Percentiles rank a stretch among this genome's conserved stretches.
Evolutionary conservation across 2,329 filamentous ascomycete genomes (phyloP).

Genomic region (Exophiala spinifera): DNA sequence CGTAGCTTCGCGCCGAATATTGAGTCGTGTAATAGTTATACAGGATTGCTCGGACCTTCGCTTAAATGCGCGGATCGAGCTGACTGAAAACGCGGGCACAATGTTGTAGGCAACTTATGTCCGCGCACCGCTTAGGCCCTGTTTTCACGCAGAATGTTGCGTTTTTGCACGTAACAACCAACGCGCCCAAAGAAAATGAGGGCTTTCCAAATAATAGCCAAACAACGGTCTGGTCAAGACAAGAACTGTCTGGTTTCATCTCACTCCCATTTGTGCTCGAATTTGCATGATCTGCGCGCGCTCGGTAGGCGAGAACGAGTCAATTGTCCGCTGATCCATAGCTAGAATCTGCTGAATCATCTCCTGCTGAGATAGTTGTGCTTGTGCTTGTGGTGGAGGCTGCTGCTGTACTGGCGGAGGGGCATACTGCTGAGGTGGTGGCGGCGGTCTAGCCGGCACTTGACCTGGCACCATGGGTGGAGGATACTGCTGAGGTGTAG

Average conservation of each 20-base stretch:
- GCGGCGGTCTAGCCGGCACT: constrained; percentile 30
- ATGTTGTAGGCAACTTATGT: no score
- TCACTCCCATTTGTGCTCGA: constrained; percentile 56
- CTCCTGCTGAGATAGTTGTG: constrained; percentile 57
- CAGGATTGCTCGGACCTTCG: no score
- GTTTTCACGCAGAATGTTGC: no score
- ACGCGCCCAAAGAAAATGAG: no score
- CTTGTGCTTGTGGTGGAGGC: constrained; percentile 39
- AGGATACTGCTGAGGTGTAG: constrained; percentile 33
- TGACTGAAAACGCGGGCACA: no score
- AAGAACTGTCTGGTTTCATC: constrained; percentile 14
- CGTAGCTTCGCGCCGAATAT: no score
- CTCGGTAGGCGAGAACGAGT: constrained; percentile 71
- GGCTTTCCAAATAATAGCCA: no score
- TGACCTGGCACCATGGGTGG: constrained; percentile 28
- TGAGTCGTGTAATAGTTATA: no score
- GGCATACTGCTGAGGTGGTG: constrained; percentile 35
- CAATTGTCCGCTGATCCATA: constrained; percentile 76
- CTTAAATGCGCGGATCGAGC: no score
- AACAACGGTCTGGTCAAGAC: background rate
- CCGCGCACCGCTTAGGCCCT: no score
- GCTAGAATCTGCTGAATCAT: constrained; percentile 78
- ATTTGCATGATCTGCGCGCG: constrained; percentile 76
- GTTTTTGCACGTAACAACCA: background rate
- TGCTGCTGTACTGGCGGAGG: constrained; percentile 30